Base-by-base conservation (phyloP, 345 rosid species). In the Pistacia vera region DNA sequence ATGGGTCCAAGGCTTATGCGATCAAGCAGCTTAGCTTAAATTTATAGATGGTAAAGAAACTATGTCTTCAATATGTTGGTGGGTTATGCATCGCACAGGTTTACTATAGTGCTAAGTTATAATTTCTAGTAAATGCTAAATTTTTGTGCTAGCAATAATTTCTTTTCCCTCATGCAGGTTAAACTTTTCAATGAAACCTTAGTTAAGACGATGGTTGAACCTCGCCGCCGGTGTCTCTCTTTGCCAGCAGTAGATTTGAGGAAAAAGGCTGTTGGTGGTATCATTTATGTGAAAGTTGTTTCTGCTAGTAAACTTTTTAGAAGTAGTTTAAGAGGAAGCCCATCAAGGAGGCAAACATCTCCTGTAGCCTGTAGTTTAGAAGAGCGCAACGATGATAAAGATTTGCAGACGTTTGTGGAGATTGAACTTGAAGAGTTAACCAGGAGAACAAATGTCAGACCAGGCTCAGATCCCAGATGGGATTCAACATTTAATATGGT, bases 181-280 rank as follows among this genome's bases (percentile, higher is more conserved):
- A 96, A 91, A 74, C 74, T 96, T 74, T 75, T 91, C 14, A 92
- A 90, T 71, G 99, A 96, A 69, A 88, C 97, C 68, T 80, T 93
- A 81, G 92, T 77, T 73, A 96, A 89, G 88, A 96, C 90, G 66
- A 91, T 93, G 99, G 97, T 96, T 56, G 99, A 96, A 75, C 99
- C 99, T 71, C 89, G 87, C 13, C 91, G 99, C 1, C 92, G 87
- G 55, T 93, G 98, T 84, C 85, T 69, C 76, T 86, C 93, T 35
- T 81, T 96, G 81, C 94, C 99, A 0, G 88, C 95, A 0, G 83
- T 81, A 5, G 93, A 96, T 72, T 90, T 96, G 75, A 84, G 90
- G 86, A 96, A 93, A 85, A 92, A 86, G 77, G 98, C 91, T 35
- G 87, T 93, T 33, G 95, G 95, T 20, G 98, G 99, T 71, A 88